These are phyloP conservation scores for Aureobasidium namibiae DNA, from an alignment of 2,329 filamentous ascomycete species.

Conservation along the genomic window DNA sequence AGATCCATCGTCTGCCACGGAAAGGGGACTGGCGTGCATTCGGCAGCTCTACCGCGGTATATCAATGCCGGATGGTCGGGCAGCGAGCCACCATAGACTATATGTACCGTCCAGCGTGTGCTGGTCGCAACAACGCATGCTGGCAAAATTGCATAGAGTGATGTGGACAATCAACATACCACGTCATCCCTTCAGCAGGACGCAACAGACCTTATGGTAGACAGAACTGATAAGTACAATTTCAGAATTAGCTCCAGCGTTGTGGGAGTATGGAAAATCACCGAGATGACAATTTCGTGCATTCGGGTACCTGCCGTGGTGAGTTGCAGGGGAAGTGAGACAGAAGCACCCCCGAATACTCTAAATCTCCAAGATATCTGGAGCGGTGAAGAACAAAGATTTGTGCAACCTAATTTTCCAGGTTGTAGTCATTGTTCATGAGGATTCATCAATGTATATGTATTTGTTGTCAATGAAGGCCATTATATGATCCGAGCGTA, in stretches of 20 bases:
- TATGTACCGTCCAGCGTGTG: neutral
- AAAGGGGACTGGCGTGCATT: neutral
- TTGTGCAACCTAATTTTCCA: neutral
- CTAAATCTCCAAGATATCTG: neutral
- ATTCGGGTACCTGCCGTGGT: conserved; percentile 3
- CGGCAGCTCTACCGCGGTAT: neutral
- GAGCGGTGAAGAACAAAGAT: conserved; percentile 1
- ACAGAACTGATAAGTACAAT: neutral
- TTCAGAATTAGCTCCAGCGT: neutral
- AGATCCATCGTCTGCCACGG: neutral
- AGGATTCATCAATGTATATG: neutral
- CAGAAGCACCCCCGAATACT: neutral
- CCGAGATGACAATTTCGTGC: neutral
- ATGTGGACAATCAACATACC: neutral
- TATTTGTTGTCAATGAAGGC: neutral
- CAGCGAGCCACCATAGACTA: neutral
- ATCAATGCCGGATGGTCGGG: neutral
- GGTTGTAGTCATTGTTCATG: neutral
- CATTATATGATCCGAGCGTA: conserved; percentile 8
- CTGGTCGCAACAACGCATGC: neutral
- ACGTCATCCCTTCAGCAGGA: neutral
- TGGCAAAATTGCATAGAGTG: neutral
- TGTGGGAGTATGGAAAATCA: neutral
- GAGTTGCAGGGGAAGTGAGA: neutral
- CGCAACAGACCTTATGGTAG: neutral